Evolutionary conservation across 768 basidiomycete genomes (phyloP), one percentile per base, ranked within the genome.

Genomic region (Exsudoporus frostii): DNA sequence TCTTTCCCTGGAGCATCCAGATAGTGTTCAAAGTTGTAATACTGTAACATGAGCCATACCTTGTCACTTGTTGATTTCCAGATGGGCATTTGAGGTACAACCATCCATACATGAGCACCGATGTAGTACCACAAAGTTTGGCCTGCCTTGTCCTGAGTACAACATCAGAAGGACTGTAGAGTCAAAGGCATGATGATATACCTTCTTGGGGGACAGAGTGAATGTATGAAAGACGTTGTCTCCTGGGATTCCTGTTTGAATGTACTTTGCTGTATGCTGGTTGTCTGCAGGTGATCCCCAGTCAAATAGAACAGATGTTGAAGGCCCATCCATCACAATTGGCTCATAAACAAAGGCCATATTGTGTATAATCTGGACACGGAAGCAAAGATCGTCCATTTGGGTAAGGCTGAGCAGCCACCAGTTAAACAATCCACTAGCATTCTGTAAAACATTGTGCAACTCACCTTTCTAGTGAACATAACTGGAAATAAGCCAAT

Each of bases 271-370:
- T 3, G 76, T 63, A 1, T 53, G 62, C 34, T 65, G 59, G 39
- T 78, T 79, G 27, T 63, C 69, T 15, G 59, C 46, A 8, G 53
- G 51, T 5, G 64, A 64, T 19, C 79, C 77, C 82, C 83, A 86
- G 55, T 83, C 81, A 38, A 85, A 70, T 24, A 84, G 54, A 56
- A 79, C 75, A 6, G 79, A 74, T 2, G 60, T 65, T 4, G 60
- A 60, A 9, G 73, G 68, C 1, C 70, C 74, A 46, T 86, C 84
- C 37, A 84, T 70, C 24, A 81, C 70, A 30, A 84, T 69, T 0
- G 85, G 85, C 52, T 82, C 79, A 45, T 80, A 76, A 9, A 84
- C 37, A 54, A 84, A 85, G 0, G 76, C 80, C 57, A 77, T 62
- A 9, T 73, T 55, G 2, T 48, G 50, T 8, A 68, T 53, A 11